Percentiles rank a stretch among this genome's conserved stretches.
phyloP scores from a whole-genome alignment of 2,329 filamentous ascomycete species.

The Monilinia fructigena region DNA sequence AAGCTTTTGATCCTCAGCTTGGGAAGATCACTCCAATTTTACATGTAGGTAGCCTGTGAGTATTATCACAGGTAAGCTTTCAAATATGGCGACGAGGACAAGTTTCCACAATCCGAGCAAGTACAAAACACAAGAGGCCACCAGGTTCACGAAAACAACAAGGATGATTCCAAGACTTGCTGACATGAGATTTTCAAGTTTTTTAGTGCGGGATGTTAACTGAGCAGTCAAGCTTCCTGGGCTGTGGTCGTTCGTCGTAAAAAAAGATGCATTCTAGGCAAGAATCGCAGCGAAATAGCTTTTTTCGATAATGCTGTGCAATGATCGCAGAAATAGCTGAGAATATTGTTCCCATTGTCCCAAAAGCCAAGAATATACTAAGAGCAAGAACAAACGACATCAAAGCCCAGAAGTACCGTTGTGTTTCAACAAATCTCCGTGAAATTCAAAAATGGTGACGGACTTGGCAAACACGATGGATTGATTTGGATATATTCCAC shows the following conservation, averaged over 20 bases:
- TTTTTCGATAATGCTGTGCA: neutral
- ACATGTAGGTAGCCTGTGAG: conserved; percentile 23
- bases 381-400: conserved; percentile 21
- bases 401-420: conserved; percentile 31
- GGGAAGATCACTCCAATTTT: neutral
- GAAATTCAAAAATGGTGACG: conserved; percentile 7
- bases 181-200: conserved; percentile 5
- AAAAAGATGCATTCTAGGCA: neutral
- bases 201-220: conserved; percentile 40
- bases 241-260: neutral
- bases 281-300: conserved; percentile 9
- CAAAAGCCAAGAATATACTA: conserved; percentile 43
- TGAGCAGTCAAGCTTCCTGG: conserved; percentile 39
- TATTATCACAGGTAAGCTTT: neutral
- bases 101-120: no score
- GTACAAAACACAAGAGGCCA: no score
- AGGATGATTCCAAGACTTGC: no score
- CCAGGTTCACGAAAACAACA: no score
- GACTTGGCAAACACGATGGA: conserved; percentile 9
- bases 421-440: neutral
- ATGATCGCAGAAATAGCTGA: neutral
- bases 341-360: conserved; percentile 32
- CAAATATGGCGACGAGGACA: no score
- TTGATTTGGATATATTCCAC: conserved; percentile 45
- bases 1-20: neutral